These are phyloP conservation scores for Globisporangium camurandrum DNA, from an alignment of 352 stramenopile genomes.

Conservation along the genomic window DNA sequence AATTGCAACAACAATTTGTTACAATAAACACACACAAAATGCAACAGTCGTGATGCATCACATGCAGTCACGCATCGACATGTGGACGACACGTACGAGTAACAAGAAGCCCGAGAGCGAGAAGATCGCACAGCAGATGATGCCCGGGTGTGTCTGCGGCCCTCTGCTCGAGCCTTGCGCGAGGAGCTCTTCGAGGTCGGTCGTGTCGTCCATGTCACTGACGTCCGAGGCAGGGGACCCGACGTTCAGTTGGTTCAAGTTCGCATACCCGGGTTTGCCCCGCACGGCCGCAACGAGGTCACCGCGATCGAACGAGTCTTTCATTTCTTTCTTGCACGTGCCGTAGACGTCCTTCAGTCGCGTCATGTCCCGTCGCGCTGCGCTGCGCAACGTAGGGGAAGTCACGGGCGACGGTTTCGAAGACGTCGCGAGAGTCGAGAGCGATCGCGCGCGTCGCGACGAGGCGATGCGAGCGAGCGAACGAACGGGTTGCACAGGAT, in stretches of 20 bases:
- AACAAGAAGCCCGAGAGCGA: constrained; percentile 66
- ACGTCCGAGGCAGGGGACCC: constrained; percentile 67
- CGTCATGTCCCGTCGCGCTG: constrained; percentile 23
- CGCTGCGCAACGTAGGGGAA: constrained; percentile 1
- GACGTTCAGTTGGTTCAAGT: constrained; percentile 77
- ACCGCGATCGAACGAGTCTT: constrained; percentile 50
- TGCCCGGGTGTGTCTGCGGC: constrained; percentile 63
- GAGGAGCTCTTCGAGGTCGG: constrained; percentile 72
- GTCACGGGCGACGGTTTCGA: neutral
- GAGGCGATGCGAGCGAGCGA: no score
- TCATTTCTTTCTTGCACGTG: constrained; percentile 76
- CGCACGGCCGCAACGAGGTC: constrained; percentile 68
- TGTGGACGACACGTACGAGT: constrained; percentile 46
- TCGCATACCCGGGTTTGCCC: constrained; percentile 71
- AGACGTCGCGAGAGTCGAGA: constrained; percentile 1
- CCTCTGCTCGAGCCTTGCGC: constrained; percentile 64
- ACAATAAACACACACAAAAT: no score
- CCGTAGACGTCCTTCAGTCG: constrained; percentile 75
- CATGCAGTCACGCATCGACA: neutral
- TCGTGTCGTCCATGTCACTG: constrained; percentile 74
- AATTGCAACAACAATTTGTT: no score
- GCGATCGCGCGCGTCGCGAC: no score
- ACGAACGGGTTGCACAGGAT: no score
- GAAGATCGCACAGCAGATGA: constrained; percentile 74
- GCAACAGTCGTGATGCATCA: no score